phyloP scores from a whole-genome alignment of 2,329 filamentous ascomycete species.

The Beauveria asiatica region DNA sequence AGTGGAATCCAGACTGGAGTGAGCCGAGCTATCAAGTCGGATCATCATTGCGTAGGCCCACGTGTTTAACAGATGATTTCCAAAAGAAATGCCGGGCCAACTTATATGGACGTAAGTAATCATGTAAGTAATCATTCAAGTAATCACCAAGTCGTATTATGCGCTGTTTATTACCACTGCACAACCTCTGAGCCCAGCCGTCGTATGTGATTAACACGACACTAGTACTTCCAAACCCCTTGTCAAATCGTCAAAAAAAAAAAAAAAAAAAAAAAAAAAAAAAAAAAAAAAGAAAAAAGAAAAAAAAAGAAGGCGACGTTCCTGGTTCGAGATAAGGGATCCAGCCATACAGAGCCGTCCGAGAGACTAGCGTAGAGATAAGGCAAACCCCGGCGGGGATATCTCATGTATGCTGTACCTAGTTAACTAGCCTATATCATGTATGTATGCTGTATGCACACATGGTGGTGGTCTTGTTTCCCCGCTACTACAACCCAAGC shows the following conservation, averaged over 20 bases:
- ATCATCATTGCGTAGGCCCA: neutral
- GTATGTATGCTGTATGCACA: too few relatives aligned
- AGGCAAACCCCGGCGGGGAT: neutral
- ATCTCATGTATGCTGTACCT: too few relatives aligned
- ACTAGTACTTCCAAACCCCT: neutral
- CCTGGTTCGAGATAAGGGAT: neutral
- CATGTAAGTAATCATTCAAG: too few relatives aligned
- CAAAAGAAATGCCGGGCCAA: neutral
- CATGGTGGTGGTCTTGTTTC: too few relatives aligned
- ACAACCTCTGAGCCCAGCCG: neutral
- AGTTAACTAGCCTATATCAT: too few relatives aligned
- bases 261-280: too few relatives aligned
- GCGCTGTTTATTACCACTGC: neutral
- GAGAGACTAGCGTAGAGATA: neutral
- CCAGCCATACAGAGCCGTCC: neutral
- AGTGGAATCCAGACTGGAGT: neutral
- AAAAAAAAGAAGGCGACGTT: too few relatives aligned
- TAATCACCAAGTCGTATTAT: too few relatives aligned
- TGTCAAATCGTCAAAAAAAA: neutral
- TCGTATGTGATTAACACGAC: neutral
- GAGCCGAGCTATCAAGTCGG: neutral
- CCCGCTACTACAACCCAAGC: too few relatives aligned
- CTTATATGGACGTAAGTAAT: neutral
- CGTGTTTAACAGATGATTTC: neutral
- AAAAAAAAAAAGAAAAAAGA: too few relatives aligned